Evolutionary conservation across 495 filamentous ascomycete species (phyloP), one percentile per base, ranked within the genome.

Genomic region (Aspergillus campestris): DNA sequence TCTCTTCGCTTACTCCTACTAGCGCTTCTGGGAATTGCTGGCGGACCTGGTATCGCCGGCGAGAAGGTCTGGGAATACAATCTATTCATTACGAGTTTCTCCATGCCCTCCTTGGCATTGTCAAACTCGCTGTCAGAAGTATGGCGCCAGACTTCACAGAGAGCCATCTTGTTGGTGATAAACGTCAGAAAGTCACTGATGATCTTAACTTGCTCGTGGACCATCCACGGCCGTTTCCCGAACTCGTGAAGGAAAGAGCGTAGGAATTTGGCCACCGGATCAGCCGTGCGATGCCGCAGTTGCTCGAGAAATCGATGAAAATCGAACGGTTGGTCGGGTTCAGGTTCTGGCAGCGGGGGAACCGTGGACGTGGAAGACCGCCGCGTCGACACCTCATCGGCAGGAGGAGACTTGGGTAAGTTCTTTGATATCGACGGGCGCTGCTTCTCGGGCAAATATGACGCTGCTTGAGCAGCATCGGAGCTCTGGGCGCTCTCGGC

Each of bases 61-160:
- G 92, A 94, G 61, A 99, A 99, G 0, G 94, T 94, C 62, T 99
- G 94, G 1, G 83, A 81, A 59, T 99, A 97, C 5, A 99, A 71
- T 43, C 94, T 77, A 61, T 99, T 99, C 92, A 99, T 99, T 12
- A 99, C 92, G 18, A 99, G 79, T 60, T 99, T 99, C 74, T 99
- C 92, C 94, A 99, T 99, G 28, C 92, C 92, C 69, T 99, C 92
- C 51, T 88, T 79, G 10, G 94, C 94, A 69, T 99, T 96, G 64
- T 97, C 92, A 61, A 99, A 96, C 58, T 99, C 92, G 7, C 86
- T 87, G 60, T 97, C 94, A 0, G 90, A 94, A 0, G 96, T 89
- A 34, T 89, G 84, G 38, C 87, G 82, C 92, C 92, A 99, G 6
- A 99, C 86, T 46, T 99, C 92, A 57, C 92, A 99, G 52, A 86